Conservation (phyloP, 805 yeast species). For the Barnettozyma wickerhamii region DNA sequence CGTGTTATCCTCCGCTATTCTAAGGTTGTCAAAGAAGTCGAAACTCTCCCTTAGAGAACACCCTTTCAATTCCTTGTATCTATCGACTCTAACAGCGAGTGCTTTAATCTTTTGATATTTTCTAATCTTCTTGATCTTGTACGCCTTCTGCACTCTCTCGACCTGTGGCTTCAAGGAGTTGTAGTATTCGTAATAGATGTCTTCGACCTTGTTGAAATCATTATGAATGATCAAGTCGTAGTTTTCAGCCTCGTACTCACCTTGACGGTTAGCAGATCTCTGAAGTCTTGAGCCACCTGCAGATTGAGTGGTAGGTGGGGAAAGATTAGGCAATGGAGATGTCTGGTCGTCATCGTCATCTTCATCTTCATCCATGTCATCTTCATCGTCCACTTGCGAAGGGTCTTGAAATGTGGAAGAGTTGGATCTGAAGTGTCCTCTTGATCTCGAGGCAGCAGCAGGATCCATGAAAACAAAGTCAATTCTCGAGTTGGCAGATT, state of each 20-base stretch:
- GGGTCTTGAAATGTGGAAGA: conserved; percentile 15
- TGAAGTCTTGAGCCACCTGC: conserved; percentile 16
- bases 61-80: conserved; percentile 26
- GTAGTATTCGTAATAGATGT: conserved; percentile 30
- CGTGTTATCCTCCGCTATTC: conserved; percentile 27
- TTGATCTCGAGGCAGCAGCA: conserved; percentile 17
- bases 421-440: conserved; percentile 21
- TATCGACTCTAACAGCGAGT: conserved; percentile 31
- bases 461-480: conserved; percentile 29
- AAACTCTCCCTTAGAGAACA: conserved; percentile 27
- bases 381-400: conserved; percentile 13
- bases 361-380: conserved; percentile 7
- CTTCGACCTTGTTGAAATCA: conserved; percentile 29
- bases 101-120: conserved; percentile 35
- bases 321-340: conserved; percentile 16
- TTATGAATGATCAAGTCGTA: conserved; percentile 29
- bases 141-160: conserved; percentile 30
- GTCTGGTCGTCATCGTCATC: conserved; percentile 15
- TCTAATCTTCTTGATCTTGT: conserved; percentile 32
- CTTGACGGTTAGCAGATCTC: conserved; percentile 20
- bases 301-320: conserved; percentile 13
- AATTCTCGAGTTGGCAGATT: conserved; percentile 20
- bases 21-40: conserved; percentile 28
- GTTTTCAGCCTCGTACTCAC: conserved; percentile 25
- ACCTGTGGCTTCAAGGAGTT: conserved; percentile 30